These are phyloP conservation scores for Aspergillus sparsus DNA, from an alignment of 495 filamentous ascomycete species.

Conservation along the genomic window DNA sequence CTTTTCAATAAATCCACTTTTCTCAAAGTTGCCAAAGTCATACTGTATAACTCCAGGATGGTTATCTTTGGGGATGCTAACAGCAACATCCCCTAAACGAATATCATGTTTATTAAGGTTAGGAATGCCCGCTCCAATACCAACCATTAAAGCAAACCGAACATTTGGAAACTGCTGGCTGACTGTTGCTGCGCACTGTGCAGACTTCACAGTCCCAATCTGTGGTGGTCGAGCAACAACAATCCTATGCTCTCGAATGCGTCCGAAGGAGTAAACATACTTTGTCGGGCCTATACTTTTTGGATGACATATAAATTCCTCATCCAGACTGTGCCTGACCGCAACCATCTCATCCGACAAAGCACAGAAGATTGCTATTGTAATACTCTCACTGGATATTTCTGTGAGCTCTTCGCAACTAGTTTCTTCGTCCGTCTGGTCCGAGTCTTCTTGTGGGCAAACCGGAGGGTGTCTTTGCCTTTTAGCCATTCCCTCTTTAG, in stretches of 20 bases:
- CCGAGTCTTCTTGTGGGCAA: no score
- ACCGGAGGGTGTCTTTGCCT: no score
- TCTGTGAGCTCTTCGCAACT: not conserved
- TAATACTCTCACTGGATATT: not conserved
- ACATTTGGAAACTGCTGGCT: constrained; percentile 9
- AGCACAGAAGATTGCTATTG: constrained; percentile 7
- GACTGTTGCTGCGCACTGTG: constrained; percentile 8
- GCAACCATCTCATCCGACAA: not conserved
- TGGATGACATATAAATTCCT: constrained; percentile 3
- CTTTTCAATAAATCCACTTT: not conserved
- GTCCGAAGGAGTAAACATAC: constrained; percentile 36
- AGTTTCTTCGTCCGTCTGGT: not conserved
- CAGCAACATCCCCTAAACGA: constrained; percentile 8
- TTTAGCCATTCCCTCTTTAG: no score
- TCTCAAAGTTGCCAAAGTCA: constrained; percentile 6
- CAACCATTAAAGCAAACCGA: constrained; percentile 9
- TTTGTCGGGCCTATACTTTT: not conserved
- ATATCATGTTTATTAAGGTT: not conserved
- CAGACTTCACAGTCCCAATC: constrained; percentile 4
- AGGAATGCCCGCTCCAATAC: constrained; percentile 9
- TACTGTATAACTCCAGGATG: constrained; percentile 4
- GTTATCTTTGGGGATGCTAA: not conserved
- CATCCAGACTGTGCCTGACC: not conserved
- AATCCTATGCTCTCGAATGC: constrained; percentile 38
- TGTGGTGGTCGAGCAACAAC: constrained; percentile 23